Base-by-base conservation (phyloP, 495 filamentous ascomycete genomes). In the Aspergillus ostianus region DNA sequence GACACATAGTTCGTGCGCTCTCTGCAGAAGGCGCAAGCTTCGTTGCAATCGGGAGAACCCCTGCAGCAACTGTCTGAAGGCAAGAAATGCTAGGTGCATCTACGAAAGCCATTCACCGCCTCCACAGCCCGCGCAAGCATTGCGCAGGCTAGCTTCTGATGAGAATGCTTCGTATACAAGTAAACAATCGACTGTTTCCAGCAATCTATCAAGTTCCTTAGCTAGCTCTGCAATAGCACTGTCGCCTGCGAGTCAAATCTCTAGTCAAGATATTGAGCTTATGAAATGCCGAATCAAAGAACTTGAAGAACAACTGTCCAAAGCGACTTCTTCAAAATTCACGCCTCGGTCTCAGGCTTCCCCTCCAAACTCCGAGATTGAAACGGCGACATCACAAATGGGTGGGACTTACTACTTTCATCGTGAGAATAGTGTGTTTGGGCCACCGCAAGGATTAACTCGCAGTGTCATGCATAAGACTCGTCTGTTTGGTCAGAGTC, bases 401-500 rank as follows among this genome's bases (percentile, higher is more conserved):
- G 61, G 53, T 4, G 73, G 64, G 44, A 67, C 63, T 20, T 71
- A 73, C 52, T 64, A 73, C 52, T 18, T 71, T 6, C 63, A 70
- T 17, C 56, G 63, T 18, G 73, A 74, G 55, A 68, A 50, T 10
- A 41, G 49, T 0, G 18, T 57, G 0, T 59, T 59, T 29, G 68
- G 68, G 27, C 64, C 71, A 19, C 32, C 57, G 20, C 64, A 66
- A 15, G 55, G 65, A 0, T 72, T 80, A 2, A 64, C 57, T 21
- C 70, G 73, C 4, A 70, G 73, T 23, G 71, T 84, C 36, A 71
- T 73, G n/a, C 80, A 84, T 59, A 85, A 85, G 67, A 74, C 71
- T 0, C 75, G 83, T 0, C 47, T 81, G 4, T 82, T 84, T 63
- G 84, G 83, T 0, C 82, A 81, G 53, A 85, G 80, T 53, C 82